Percentiles rank a stretch among this genome's conserved stretches.
These are phyloP conservation scores for Crocinoboletus sp. DNA, from an alignment of 1,284 basidiomycete species.

Conservation along the genomic window DNA sequence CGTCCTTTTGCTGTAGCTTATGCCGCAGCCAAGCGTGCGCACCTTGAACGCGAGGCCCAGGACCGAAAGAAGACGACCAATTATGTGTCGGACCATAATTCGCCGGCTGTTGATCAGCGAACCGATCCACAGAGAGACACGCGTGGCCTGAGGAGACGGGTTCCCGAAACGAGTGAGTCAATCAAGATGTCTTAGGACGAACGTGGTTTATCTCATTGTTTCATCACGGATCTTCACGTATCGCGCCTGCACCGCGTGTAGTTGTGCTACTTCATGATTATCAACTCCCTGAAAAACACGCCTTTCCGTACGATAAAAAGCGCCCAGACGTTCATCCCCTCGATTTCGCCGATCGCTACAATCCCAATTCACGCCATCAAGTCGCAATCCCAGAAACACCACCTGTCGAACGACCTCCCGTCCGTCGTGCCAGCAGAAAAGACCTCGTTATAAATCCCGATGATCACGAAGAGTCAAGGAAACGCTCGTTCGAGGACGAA, in stretches of 20 bases:
- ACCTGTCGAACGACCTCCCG: slow-evolving; percentile 10
- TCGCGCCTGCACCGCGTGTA: slow-evolving; percentile 21
- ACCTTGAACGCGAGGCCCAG: slow-evolving; percentile 42
- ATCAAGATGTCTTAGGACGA: slow-evolving; percentile 21
- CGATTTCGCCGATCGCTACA: slow-evolving; percentile 34
- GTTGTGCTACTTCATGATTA: slow-evolving; percentile 18
- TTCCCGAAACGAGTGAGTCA: slow-evolving; percentile 31
- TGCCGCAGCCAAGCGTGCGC: slow-evolving; percentile 54
- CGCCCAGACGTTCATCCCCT: slow-evolving; percentile 15
- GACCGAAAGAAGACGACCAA: slow-evolving; percentile 29
- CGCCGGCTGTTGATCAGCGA: slow-evolving; percentile 25
- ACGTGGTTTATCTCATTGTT: slow-evolving; percentile 29
- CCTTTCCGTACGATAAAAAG: slow-evolving; percentile 13
- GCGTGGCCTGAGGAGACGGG: slow-evolving; percentile 31
- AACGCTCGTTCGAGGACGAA: slow-evolving; percentile 42
- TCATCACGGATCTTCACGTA: slow-evolving; percentile 17
- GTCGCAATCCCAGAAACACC: slow-evolving; percentile 19
- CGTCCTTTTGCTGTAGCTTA: slow-evolving; percentile 83
- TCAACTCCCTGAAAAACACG: slow-evolving; percentile 17
- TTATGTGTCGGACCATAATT: slow-evolving; percentile 25
- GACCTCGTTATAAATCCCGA: slow-evolving; percentile 11
- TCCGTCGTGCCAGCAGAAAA: slow-evolving; percentile 27
- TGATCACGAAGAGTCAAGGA: slow-evolving; percentile 29
- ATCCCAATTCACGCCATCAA: slow-evolving; percentile 30
- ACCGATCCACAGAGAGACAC: slow-evolving; percentile 24